Percentiles rank a stretch among this genome's conserved stretches.
These are phyloP conservation scores for Apiospora pterosperma DNA, from an alignment of 2,329 filamentous ascomycete genomes.

Conservation along the genomic window DNA sequence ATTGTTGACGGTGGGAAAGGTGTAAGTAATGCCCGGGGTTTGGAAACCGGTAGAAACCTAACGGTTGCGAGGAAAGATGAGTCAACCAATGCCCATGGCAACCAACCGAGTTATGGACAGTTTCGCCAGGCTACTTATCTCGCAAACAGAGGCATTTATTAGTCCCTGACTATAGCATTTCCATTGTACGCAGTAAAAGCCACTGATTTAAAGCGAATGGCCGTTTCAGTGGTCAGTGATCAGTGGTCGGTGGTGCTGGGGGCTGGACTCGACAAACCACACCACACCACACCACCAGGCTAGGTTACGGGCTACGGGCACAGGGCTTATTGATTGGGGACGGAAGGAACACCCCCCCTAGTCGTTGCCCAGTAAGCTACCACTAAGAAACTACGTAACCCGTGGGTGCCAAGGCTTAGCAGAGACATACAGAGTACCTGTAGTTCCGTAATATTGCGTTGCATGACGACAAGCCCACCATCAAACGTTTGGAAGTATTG, in stretches of 20 bases:
- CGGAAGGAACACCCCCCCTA: neutral
- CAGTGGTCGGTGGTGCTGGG: neutral
- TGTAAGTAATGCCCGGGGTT: neutral
- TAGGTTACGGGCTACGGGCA: too few relatives aligned
- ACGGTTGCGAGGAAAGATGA: too few relatives aligned
- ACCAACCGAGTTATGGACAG: too few relatives aligned
- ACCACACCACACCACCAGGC: too few relatives aligned
- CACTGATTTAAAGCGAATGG: neutral
- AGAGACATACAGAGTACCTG: too few relatives aligned
- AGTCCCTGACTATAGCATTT: too few relatives aligned
- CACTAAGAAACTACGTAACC: neutral
- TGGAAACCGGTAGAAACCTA: slow-evolving; percentile 1
- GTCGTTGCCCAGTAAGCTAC: neutral
- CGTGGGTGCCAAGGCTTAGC: neutral
- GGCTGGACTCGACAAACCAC: too few relatives aligned
- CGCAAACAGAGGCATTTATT: too few relatives aligned
- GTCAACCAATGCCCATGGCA: too few relatives aligned
- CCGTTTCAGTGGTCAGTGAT: neutral
- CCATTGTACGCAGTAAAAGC: neutral
- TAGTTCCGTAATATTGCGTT: neutral
- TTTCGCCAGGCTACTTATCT: too few relatives aligned
- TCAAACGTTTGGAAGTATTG: too few relatives aligned
- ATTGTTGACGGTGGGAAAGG: neutral
- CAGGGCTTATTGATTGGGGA: too few relatives aligned
- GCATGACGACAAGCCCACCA: neutral